Conservation (phyloP, 1,284 basidiomycete species). For the Microbotryum lychnidis-dioicae region DNA sequence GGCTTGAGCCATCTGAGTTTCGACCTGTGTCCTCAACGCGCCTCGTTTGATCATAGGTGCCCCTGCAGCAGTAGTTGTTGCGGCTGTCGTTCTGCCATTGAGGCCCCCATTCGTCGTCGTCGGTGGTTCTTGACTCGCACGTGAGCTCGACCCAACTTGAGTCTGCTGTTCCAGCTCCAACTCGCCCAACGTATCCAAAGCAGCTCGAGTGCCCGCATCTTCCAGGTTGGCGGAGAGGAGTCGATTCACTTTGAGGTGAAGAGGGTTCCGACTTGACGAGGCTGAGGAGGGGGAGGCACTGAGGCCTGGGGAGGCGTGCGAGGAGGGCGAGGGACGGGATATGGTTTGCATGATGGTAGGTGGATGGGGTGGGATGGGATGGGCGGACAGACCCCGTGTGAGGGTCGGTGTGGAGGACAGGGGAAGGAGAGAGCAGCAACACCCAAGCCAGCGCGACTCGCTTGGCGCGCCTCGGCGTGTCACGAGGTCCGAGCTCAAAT, state of each 20-base stretch:
- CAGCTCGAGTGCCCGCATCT: slow-evolving; percentile 67
- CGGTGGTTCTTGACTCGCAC: slow-evolving; percentile 1
- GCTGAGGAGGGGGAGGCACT: slow-evolving; percentile 36
- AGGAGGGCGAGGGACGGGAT: neutral
- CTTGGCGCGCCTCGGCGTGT: no score
- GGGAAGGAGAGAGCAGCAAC: no score
- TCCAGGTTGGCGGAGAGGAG: slow-evolving; percentile 71
- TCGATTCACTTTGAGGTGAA: slow-evolving; percentile 77
- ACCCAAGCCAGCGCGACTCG: no score
- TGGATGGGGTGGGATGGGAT: no score
- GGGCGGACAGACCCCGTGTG: no score
- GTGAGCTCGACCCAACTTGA: slow-evolving; percentile 13
- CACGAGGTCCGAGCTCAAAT: no score
- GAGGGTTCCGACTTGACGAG: slow-evolving; percentile 46
- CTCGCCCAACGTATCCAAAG: slow-evolving; percentile 70
- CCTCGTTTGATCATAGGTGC: slow-evolving; percentile 45
- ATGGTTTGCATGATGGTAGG: no score
- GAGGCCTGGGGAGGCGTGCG: neutral
- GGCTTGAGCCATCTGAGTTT: slow-evolving; percentile 66
- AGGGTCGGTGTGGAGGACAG: no score
- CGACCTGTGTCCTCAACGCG: slow-evolving; percentile 73
- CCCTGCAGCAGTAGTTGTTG: slow-evolving; percentile 40
- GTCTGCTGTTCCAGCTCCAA: slow-evolving; percentile 47
- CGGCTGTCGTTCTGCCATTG: slow-evolving; percentile 30
- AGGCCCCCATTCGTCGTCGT: slow-evolving; percentile 4